phyloP scores from a whole-genome alignment of 2,329 filamentous ascomycete genomes.

The Cladosporium sp. region DNA sequence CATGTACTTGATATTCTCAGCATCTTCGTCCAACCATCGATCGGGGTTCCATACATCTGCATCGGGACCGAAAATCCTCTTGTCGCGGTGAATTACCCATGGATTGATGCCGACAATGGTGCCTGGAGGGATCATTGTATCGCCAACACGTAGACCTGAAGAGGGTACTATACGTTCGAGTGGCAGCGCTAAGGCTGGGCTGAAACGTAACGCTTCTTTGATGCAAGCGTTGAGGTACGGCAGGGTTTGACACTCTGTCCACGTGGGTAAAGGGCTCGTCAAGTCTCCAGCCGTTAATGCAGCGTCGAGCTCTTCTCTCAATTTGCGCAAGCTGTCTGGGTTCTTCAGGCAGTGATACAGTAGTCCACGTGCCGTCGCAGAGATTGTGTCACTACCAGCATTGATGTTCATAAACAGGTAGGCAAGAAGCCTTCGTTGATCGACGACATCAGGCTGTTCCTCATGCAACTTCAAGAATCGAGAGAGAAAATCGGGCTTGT shows the following conservation, averaged over 20 bases:
- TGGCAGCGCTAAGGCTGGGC: constrained; percentile 10
- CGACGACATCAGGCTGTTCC: constrained; percentile 10
- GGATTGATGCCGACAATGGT: constrained; percentile 33
- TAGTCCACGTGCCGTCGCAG: constrained; percentile 13
- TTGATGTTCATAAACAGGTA: constrained; percentile 22
- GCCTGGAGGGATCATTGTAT: constrained; percentile 31
- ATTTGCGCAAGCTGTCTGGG: background rate
- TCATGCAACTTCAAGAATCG: constrained; percentile 24
- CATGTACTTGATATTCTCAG: constrained; percentile 12
- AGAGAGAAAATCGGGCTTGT: constrained; percentile 25
- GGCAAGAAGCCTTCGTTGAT: background rate
- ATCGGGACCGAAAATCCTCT: constrained; percentile 35
- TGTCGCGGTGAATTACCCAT: constrained; percentile 38
- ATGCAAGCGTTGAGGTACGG: constrained; percentile 39
- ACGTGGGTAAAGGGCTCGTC: background rate
- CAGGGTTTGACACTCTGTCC: background rate
- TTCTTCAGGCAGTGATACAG: constrained; percentile 16
- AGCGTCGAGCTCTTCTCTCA: background rate
- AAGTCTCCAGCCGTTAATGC: background rate
- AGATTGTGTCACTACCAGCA: constrained; percentile 19
- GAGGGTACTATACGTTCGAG: constrained; percentile 7
- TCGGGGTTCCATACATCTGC: constrained; percentile 25
- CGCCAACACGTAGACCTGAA: constrained; percentile 8
- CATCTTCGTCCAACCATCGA: constrained; percentile 15
- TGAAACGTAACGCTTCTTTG: constrained; percentile 25